Base-by-base conservation (phyloP, 1,284 basidiomycete genomes). In the Naganishia liquefaciens region DNA sequence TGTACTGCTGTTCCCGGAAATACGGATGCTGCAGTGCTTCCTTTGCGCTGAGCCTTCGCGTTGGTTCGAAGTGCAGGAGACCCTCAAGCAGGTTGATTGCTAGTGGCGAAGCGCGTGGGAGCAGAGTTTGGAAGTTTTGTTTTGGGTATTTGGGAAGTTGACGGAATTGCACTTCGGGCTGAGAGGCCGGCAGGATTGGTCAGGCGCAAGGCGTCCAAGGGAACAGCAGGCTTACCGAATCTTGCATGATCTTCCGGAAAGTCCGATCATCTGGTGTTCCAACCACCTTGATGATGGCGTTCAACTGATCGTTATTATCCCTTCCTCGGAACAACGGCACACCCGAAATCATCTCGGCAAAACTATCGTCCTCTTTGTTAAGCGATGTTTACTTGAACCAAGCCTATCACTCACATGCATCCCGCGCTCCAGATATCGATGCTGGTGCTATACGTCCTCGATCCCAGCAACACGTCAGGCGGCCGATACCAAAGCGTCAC, bases 371-470 rank as follows among this genome's bases (percentile, higher is more conserved):
- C 33, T 3, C 28, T 37, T 51, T 37, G 64, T 44, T n/a, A 50
- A 23, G 4, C 3, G 11, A 37, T 3, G 17, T 33, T 37, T 15
- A 37, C 19, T 28, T 28, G 27, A 40, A 37, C 19, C 9, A 17
- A 50, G 23, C 28, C 28, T 39, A 11, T 2, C 13, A 52, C 77
- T 73, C 73, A 79, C 75, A 80, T 80, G 73, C 79, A 80, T 19
- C 94, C 95, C 27, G 97, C 93, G 52, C 90, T 93, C 95, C 95
- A 99, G 86, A 98, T 95, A 80, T 99, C 96, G 74, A 98, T 92
- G 33, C 91, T 89, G 1, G 96, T 99, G 23, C 90, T 89, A 80
- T 99, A 99, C 76, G 97, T 93, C 63, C 94, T 87, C 10, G 91
- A 91, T 27, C 96, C 96, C 1, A 99, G 86, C 28, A 99, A 83